phyloP scores from a whole-genome alignment of 176 grass and related monocot genomes.

The Phoenix dactylifera region DNA sequence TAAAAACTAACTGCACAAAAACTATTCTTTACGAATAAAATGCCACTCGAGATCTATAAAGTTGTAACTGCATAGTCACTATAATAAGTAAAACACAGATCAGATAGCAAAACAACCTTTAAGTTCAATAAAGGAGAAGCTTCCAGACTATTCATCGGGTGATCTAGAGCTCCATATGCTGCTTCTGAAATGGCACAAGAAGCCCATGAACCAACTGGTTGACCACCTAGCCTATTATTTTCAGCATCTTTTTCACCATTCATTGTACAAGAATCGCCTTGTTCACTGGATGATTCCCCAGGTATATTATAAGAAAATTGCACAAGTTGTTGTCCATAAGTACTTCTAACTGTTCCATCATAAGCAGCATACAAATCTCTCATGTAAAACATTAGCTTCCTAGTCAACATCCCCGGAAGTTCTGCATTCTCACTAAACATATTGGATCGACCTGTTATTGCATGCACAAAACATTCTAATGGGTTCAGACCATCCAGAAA shows the following conservation, averaged over 20 bases:
- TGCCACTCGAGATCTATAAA: too few relatives aligned
- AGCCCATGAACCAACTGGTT: slow-evolving; percentile 75
- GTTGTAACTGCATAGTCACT: too few relatives aligned
- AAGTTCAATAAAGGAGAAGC: slow-evolving; percentile 70
- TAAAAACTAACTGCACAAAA: too few relatives aligned
- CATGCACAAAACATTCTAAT: slow-evolving; percentile 72
- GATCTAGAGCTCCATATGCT: slow-evolving; percentile 89
- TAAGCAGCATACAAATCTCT: slow-evolving; percentile 82
- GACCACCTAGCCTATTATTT: slow-evolving; percentile 38
- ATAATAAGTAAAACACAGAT: not conserved
- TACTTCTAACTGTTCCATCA: slow-evolving; percentile 84
- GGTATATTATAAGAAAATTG: slow-evolving; percentile 61
- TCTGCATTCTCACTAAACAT: slow-evolving; percentile 81
- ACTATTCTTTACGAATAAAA: too few relatives aligned
- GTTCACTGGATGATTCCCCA: slow-evolving; percentile 16
- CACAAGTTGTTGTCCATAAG: slow-evolving; percentile 53
- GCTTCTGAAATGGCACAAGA: slow-evolving; percentile 88
- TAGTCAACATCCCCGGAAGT: slow-evolving; percentile 64
- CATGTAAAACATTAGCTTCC: slow-evolving; percentile 78
- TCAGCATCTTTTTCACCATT: slow-evolving; percentile 8
- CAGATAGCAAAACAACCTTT: slow-evolving; percentile 34
- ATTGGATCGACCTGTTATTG: slow-evolving; percentile 65
- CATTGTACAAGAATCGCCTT: not conserved
- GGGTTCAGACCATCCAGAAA: slow-evolving; percentile 83
- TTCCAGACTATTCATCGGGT: slow-evolving; percentile 66